Base-by-base conservation (phyloP, 495 filamentous ascomycete species). In the Penicillium parvum region DNA sequence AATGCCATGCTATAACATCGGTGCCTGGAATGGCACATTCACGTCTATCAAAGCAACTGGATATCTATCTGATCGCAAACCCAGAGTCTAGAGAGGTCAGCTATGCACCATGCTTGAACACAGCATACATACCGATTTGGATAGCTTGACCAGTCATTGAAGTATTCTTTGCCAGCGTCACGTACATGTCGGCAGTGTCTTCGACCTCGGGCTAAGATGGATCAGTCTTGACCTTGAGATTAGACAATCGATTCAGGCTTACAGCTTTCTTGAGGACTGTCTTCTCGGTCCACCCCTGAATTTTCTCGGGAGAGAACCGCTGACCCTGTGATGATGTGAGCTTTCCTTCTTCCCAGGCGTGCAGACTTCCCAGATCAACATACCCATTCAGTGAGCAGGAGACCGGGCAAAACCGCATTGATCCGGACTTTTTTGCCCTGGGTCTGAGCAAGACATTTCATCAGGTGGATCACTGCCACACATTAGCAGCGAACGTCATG, bases 331-430 rank as follows among this genome's bases (percentile, higher is more conserved):
- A 20, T 14, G 12, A 1, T 32, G 9, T 51, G 1, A 55, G 43
- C 3, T 12, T 4, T 39, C 11, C 20, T 16, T n/a, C n/a, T n/a
- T n/a, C n/a, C n/a, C 18, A 8, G 6, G 6, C 10, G 12, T 12
- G 9, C 30, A 9, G 4, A 29, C 17, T 38, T 21, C 14, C 12
- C 1, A 40, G 0, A 7, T 4, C 39, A 61, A n/a, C 55, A 44
- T 45, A 83, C 83, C 85, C 85, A 88, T 62, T 88, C 84, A 5
- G 85, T 90, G 37, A 83, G 55, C 35, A 88, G 53, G 21, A 86
- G 63, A 9, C 84, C 82, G 3, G 84, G 84, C 32, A 82, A 59
- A 0, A 84, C 73, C 21, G 84, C 82, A 57, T 88, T 87, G 19
- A 85, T 65, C 12, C 84, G 68, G 11, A 82, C 60, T 49, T 86